Evolutionary conservation across 306 rosid species (phyloP), one percentile per base, ranked within the genome.

Genomic region (Quercus berberidifolia): DNA sequence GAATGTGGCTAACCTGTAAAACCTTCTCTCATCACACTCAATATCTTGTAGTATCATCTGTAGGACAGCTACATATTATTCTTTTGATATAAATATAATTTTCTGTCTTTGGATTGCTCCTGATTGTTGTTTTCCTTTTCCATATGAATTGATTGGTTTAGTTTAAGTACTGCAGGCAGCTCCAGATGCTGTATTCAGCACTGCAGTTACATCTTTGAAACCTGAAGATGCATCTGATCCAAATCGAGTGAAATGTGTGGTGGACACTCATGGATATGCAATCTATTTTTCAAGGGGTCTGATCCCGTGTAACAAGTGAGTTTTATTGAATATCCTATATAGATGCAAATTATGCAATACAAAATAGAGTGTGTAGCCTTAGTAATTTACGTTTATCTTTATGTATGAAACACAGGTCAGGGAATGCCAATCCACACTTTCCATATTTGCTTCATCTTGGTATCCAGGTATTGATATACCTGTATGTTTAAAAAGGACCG

Each of bases 151-250:
- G 57, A 60, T 76, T 67, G 12, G 70, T 64, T 17, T 17, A 64
- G 70, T 64, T 64, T 74, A 74, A 82, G 55, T 49, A 72, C 54
- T 70, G 83, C 91, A 95, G 97, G 91, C 89, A 75, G 79, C 96
- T 71, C 99, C 99, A 38, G 97, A 95, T 88, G 98, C 99, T 74
- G 99, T 95, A 77, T 95, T 93, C 83, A 93, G 99, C 85, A 95
- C 99, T 57, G 98, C 99, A 18, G 98, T 91, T 83, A 91, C 97
- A 3, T 82, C 98, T 71, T 85, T 95, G 82, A 90, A 90, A 81
- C 90, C 92, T 23, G 98, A 90, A 88, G 94, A 95, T 80, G 96
- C 96, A 30, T 79, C 69, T 55, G 97, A 95, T 82, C 91, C 96
- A 46, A 95, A 93, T 80, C 91, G 97, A 63, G 99, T 95, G 83